These are phyloP conservation scores for Calocera cornea DNA, from an alignment of 768 basidiomycete genomes.

Conservation along the genomic window DNA sequence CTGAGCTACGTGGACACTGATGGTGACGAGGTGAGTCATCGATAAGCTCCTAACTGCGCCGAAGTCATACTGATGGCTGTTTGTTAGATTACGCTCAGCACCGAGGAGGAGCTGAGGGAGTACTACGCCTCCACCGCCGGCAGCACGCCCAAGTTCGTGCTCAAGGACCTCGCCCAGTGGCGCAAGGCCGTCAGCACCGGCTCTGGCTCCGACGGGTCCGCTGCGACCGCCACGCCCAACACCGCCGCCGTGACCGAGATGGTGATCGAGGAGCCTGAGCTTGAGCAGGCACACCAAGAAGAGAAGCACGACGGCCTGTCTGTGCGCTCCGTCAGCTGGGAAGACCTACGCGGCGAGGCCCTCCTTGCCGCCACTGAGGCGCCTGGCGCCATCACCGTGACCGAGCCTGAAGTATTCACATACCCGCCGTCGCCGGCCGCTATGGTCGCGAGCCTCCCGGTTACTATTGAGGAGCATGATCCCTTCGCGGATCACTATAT, in stretches of 20 bases:
- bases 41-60: background rate
- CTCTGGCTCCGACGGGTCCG: background rate
- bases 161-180: conserved; percentile 41
- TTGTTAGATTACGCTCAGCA: conserved; percentile 40
- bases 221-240: conserved; percentile 24
- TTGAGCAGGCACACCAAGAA: background rate
- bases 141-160: conserved; percentile 39
- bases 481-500: background rate
- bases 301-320: background rate
- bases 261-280: background rate
- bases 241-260: background rate
- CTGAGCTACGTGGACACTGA: conserved; percentile 63
- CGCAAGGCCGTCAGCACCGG: conserved; percentile 24
- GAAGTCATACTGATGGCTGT: background rate
- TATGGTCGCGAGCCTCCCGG: background rate
- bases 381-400: too few species aligned
- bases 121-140: conserved; percentile 35
- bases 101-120: conserved; percentile 64
- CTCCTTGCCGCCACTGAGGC: background rate
- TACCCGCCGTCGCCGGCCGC: background rate
- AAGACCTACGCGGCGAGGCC: too few species aligned
- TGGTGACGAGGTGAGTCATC: conserved; percentile 43
- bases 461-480: background rate
- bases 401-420: background rate
- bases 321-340: background rate